These are phyloP conservation scores for Pyrrhoderma lamaoense DNA, from an alignment of 1,284 basidiomycete genomes.

Conservation along the genomic window DNA sequence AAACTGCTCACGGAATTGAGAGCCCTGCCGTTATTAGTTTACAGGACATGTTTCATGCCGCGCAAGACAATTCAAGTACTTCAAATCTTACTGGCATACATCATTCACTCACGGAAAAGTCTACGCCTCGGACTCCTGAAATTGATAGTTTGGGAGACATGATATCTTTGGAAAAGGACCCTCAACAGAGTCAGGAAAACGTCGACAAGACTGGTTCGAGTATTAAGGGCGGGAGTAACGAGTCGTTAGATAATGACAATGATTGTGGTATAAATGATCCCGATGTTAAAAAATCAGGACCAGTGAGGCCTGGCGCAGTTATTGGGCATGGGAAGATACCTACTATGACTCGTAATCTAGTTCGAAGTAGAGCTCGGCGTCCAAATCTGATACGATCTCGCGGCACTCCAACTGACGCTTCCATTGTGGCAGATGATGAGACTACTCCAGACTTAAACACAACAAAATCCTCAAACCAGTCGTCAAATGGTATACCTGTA, in stretches of 20 bases:
- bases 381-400: slow-evolving; percentile 7
- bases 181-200: slow-evolving; percentile 14
- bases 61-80: slow-evolving; percentile 21
- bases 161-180: slow-evolving; percentile 15
- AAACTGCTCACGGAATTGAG: slow-evolving; percentile 12
- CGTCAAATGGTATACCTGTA: slow-evolving; percentile 10
- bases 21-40: slow-evolving; percentile 30
- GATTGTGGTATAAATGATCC: slow-evolving; percentile 4
- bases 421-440: slow-evolving; percentile 22
- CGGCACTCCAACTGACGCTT: slow-evolving; percentile 18
- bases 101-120: slow-evolving; percentile 25
- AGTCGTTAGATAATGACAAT: background rate
- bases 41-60: slow-evolving; percentile 28
- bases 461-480: slow-evolving; percentile 9
- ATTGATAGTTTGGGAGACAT: slow-evolving; percentile 17
- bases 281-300: slow-evolving; percentile 1
- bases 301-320: slow-evolving; percentile 5
- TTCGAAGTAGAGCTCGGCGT: slow-evolving; percentile 5
- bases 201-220: slow-evolving; percentile 19
- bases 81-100: slow-evolving; percentile 32
- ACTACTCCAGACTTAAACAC: slow-evolving; percentile 14
- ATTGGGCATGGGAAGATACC: slow-evolving; percentile 2
- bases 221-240: slow-evolving; percentile 8
- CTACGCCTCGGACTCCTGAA: slow-evolving; percentile 16
- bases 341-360: background rate